Evolutionary conservation across 1,284 basidiomycete species (phyloP), one percentile per base, ranked within the genome.

Genomic region (Cystobasidium pallidum): DNA sequence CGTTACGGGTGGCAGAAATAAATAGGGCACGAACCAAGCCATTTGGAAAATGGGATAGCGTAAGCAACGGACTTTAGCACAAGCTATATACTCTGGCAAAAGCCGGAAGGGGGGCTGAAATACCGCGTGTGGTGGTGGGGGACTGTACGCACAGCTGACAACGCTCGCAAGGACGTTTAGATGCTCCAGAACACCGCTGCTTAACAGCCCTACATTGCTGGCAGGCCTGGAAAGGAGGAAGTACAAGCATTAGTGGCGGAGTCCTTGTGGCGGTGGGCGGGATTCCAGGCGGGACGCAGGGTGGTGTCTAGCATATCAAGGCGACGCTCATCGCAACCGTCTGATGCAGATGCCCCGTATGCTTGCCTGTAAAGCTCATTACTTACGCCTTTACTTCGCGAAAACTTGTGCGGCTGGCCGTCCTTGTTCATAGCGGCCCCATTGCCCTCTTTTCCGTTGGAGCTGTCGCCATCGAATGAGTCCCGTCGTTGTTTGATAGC

Each of bases 151-250:
- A 72, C 65, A 72, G 64, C 32, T 72, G 70, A 67, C 70, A 72
- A 24, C 70, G 63, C 34, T 72, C 65, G 63, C 70, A 72, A 13
- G 70, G 68, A 30, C 57, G 68, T 36, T 64, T 71, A 1, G 68
- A 36, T 3, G 68, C 68, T n/a, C 68, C 68, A 30, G 47, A 54
- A 28, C 68, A 71, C 15, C 68, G 59, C 39, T 71, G 68, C 61
- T 71, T 71, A 49, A 71, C 68, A 24, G 68, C 59, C 45, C 68
- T 63, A 41, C 68, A 71, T 34, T 71, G 68, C 68, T 71, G 68
- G 41, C 68, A 71, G 24, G 68, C 68, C 68, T 71, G 61, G 6
- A 19, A 3, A 28, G 62, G 30, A 13, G 49, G 45, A 57, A 55
- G 32, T 2, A 19, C 6, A 36, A 39, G 34, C 41, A 51, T 54